Percentiles rank a stretch among this genome's conserved stretches.
Evolutionary conservation across 192 early-diverging fungal species (phyloP).

Genomic region (Obelidium mucronatum): DNA sequence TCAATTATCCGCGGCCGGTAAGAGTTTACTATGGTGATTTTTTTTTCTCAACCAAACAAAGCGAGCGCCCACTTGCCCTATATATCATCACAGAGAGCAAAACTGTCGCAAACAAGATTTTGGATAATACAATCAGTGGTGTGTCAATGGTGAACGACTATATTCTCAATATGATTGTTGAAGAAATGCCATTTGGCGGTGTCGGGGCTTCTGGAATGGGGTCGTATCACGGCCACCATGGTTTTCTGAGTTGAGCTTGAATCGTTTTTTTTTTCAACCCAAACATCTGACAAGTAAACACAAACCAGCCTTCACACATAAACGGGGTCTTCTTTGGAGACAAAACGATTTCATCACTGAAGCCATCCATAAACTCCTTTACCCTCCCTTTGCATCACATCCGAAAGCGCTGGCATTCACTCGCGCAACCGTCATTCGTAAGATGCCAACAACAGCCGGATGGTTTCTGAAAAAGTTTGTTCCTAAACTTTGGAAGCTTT

Average conservation of each 20-base stretch:
- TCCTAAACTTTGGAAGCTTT: too few species aligned
- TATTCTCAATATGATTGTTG: constrained; percentile 70
- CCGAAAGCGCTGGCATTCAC: not conserved
- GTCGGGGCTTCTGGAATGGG: constrained; percentile 86
- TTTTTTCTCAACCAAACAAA: too few species aligned
- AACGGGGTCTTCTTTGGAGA: constrained; percentile 3
- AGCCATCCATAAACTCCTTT: constrained; percentile 6
- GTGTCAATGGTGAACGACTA: constrained; percentile 81
- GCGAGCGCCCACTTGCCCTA: constrained; percentile 72
- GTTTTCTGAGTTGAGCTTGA: constrained; percentile 68
- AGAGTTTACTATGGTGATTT: too few species aligned
- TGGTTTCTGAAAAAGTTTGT: too few species aligned
- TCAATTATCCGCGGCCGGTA: constrained; percentile 39
- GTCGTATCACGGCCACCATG: constrained; percentile 77
- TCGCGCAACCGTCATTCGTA: too few species aligned
- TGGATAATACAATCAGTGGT: constrained; percentile 78
- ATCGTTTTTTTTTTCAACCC: too few species aligned
- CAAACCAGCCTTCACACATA: constrained; percentile 18
- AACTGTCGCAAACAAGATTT: constrained; percentile 60
- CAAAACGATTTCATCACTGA: constrained; percentile 11
- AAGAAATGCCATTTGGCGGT: constrained; percentile 83
- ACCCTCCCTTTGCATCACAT: not conserved
- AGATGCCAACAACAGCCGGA: too few species aligned
- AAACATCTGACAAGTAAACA: too few species aligned
- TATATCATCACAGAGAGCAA: constrained; percentile 72